Evolutionary conservation across 2,329 filamentous ascomycete species (phyloP), one percentile per base, ranked within the genome.

Genomic region (Ophiostoma australiae): DNA sequence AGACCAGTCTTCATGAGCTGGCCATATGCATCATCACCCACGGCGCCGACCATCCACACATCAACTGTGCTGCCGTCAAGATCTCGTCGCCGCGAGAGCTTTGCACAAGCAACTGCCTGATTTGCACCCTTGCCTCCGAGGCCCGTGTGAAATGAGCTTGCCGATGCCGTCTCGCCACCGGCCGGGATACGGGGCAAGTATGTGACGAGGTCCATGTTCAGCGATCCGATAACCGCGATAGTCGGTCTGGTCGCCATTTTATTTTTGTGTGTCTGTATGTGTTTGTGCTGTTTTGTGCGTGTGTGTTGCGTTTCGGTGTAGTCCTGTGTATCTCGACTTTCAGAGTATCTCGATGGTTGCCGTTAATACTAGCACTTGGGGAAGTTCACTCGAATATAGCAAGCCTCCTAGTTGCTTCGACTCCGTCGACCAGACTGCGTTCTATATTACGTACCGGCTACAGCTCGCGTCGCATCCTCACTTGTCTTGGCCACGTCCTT

Each of bases 91-190:
- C 90, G 86, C 0, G 92, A 94, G 68, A 96, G 87, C 74, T 94
- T 91, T 68, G 90, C 91, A 80, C 91, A 93, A 31, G 93, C 93
- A 70, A 97, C 91, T 72, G 93, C 94, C 82, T 98, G 94, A 83
- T 98, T 98, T 72, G 94, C 93, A 74, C 94, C 94, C 82, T 99
- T 99, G 72, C 95, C 94, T 76, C 94, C 95, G 41, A 91, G 90
- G 61, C 91, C 93, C 48, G 90, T 92, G 77, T 86, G 85, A 81
- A 97, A 97, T 27, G 88, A 89, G 74, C 84, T 89, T 67, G 92
- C 87, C 1, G 91, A 94, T 68, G 98, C 85, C 2, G 94, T 98
- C 81, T 99, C 94, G 75, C 94, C 95, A 0, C 91, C 89, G 0
- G 85, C 82, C 1, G 95, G 94, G 74, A 97, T 88, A 73, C 94